Percentiles rank a stretch among this genome's conserved stretches.
phyloP scores from a whole-genome alignment of 345 rosid species.

The Hibiscus tridactylites region DNA sequence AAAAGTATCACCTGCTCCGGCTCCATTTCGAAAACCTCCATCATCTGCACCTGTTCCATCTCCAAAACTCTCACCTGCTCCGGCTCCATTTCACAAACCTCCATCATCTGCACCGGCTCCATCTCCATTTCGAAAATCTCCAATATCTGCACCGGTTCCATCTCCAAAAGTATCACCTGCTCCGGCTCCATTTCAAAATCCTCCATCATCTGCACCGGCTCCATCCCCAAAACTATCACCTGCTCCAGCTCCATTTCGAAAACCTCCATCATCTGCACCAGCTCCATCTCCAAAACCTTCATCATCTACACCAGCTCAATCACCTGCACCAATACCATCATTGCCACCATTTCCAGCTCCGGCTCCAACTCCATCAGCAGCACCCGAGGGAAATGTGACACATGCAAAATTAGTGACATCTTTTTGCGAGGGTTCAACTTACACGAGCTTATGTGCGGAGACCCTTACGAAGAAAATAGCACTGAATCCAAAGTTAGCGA shows the following conservation, averaged over 20 bases:
- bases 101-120: background rate
- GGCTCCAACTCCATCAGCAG: too few species aligned
- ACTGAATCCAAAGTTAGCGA: constrained; percentile 9
- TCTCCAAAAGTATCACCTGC: too few species aligned
- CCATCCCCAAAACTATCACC: background rate
- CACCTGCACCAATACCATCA: background rate
- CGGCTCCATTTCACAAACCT: background rate
- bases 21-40: background rate
- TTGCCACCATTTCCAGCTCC: too few species aligned
- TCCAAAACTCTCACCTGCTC: too few species aligned
- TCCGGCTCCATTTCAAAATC: too few species aligned
- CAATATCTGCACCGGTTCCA: background rate
- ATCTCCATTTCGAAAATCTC: background rate
- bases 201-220: background rate
- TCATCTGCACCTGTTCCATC: background rate
- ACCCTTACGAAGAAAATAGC: constrained; percentile 32
- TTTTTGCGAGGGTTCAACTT: constrained; percentile 43
- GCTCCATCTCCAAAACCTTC: too few species aligned
- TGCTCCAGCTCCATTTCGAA: too few species aligned
- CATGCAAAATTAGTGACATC: background rate
- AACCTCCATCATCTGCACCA: too few species aligned
- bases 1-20: background rate
- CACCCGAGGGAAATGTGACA: background rate
- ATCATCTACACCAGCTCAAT: too few species aligned
- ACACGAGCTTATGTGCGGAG: constrained; percentile 37